Evolutionary conservation across 768 basidiomycete species (phyloP).

Genomic region (Glaciozyma martinii): DNA sequence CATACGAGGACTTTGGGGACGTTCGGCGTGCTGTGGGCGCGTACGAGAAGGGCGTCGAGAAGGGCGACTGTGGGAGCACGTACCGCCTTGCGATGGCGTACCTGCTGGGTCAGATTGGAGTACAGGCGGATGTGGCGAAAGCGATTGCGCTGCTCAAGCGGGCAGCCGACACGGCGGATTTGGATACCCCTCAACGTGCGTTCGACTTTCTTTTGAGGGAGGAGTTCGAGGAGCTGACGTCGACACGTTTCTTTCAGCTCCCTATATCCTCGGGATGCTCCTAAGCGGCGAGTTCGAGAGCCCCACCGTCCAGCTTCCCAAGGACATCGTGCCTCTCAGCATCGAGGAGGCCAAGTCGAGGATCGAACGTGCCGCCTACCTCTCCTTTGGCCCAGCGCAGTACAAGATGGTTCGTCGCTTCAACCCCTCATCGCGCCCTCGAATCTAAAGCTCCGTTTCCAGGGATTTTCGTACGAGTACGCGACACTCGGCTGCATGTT

Average conservation of each 20-base stretch:
- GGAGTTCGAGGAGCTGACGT: not conserved
- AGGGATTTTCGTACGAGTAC: constrained; percentile 81
- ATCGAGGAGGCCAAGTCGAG: constrained; percentile 60
- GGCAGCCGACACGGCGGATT: constrained; percentile 64
- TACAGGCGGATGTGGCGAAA: constrained; percentile 47
- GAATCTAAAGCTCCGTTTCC: not conserved
- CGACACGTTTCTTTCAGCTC: constrained; percentile 10
- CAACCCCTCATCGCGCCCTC: too few species aligned
- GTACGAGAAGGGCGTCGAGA: constrained; percentile 70
- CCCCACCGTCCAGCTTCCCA: constrained; percentile 48
- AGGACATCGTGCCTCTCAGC: constrained; percentile 43
- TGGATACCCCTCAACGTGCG: constrained; percentile 75
- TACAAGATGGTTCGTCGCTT: constrained; percentile 56
- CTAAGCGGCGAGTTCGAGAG: constrained; percentile 76
- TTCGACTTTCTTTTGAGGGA: constrained; percentile 32
- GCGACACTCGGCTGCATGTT: constrained; percentile 75
- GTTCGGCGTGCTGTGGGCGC: constrained; percentile 64
- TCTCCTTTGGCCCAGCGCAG: constrained; percentile 70
- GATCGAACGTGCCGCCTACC: constrained; percentile 71
- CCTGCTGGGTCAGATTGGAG: constrained; percentile 73
- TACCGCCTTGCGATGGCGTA: constrained; percentile 92
- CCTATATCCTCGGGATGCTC: constrained; percentile 74
- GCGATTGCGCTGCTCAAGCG: constrained; percentile 66
- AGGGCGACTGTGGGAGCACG: constrained; percentile 65
- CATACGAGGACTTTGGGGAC: constrained; percentile 81